phyloP scores from a whole-genome alignment of 164 flowering plant species.

The Berberis vulgaris region DNA sequence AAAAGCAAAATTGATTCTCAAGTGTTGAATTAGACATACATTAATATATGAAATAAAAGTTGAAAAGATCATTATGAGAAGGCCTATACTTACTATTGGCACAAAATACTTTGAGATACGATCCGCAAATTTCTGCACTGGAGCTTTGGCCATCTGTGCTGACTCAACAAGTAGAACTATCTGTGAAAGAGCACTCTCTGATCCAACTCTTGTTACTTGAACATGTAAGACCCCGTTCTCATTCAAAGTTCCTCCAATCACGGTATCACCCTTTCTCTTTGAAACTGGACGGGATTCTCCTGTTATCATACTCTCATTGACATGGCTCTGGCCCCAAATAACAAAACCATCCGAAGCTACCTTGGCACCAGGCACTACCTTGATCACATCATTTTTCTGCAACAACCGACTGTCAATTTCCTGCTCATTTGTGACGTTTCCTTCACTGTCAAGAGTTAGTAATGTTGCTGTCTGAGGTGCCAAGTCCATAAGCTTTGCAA shows the following conservation, averaged over 20 bases:
- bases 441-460: slow-evolving; percentile 49
- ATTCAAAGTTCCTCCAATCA: slow-evolving; percentile 90
- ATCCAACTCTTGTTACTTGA: slow-evolving; percentile 73
- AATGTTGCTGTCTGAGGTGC: slow-evolving; percentile 69
- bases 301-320: slow-evolving; percentile 94
- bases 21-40: no score
- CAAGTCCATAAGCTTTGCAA: slow-evolving; percentile 81
- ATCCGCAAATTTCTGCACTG: slow-evolving; percentile 90
- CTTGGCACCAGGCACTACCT: slow-evolving; percentile 75
- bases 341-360: slow-evolving; percentile 84
- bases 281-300: slow-evolving; percentile 81
- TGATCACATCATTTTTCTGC: slow-evolving; percentile 71
- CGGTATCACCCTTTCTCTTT: slow-evolving; percentile 68
- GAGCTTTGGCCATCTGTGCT: slow-evolving; percentile 96
- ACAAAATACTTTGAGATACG: slow-evolving; percentile 81
- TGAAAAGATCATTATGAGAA: not conserved
- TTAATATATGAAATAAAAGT: not conserved
- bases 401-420: slow-evolving; percentile 75
- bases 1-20: no score
- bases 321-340: slow-evolving; percentile 84
- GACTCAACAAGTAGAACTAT: slow-evolving; percentile 87
- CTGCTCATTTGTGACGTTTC: slow-evolving; percentile 49
- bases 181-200: slow-evolving; percentile 82
- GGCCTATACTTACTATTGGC: slow-evolving; percentile 47
- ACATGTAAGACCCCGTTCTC: slow-evolving; percentile 77